Evolutionary conservation across 1,139 yeast species (phyloP).

Genomic region (Lodderomyces jiufengensis): DNA sequence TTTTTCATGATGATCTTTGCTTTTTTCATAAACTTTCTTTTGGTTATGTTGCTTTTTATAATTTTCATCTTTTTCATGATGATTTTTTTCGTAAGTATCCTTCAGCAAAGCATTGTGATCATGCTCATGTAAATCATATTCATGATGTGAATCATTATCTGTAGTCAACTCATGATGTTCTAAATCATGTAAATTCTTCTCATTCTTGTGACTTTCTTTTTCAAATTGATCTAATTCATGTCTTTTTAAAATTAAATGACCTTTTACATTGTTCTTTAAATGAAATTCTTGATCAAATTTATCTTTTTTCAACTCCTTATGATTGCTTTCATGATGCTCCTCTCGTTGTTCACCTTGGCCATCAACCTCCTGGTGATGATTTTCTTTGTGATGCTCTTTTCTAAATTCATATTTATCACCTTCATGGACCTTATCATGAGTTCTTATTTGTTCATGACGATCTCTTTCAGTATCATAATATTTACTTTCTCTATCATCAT

Average conservation of each 20-base stretch:
- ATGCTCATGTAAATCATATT: conserved; percentile 3
- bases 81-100: conserved; percentile 2
- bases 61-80: conserved; percentile 3
- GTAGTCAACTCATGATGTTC: conserved; percentile 3
- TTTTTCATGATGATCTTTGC: conserved; percentile 3
- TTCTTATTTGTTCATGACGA: conserved; percentile 1
- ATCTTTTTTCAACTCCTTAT: conserved; percentile 4
- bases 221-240: conserved; percentile 3
- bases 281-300: conserved; percentile 4
- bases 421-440: conserved; percentile 1
- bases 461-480: conserved; percentile 3
- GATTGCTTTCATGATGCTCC: conserved; percentile 3
- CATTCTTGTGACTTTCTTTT: conserved; percentile 4
- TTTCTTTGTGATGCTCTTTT: conserved; percentile 4
- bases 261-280: background rate
- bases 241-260: background rate
- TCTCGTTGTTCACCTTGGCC: conserved; percentile 3
- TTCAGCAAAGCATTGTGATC: conserved; percentile 3
- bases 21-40: background rate
- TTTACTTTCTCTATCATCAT: conserved; percentile 1
- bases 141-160: conserved; percentile 2
- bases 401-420: conserved; percentile 1
- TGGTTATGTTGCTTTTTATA: conserved; percentile 2
- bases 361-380: conserved; percentile 1
- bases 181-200: conserved; percentile 3